These are phyloP conservation scores for Platanus orientalis DNA, from an alignment of 164 flowering plant genomes.

Conservation along the genomic window DNA sequence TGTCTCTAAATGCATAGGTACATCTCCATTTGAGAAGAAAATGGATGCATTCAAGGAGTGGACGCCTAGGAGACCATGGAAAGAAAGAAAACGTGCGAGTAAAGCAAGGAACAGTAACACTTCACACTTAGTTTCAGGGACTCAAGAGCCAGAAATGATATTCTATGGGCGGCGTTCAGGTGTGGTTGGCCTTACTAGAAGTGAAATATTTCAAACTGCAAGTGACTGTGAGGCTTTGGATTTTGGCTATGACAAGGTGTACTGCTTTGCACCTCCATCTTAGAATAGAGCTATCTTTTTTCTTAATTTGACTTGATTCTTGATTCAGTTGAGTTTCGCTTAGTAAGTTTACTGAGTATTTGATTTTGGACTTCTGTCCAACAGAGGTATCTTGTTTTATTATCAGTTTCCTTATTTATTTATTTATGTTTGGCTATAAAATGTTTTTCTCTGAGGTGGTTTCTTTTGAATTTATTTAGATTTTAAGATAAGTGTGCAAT, in stretches of 20 bases:
- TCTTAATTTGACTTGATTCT: neutral
- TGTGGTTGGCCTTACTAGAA: slow-evolving; percentile 64
- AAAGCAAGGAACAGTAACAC: slow-evolving; percentile 34
- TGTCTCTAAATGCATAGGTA: slow-evolving; percentile 39
- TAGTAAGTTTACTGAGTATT: neutral
- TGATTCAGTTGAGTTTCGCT: slow-evolving; percentile 1
- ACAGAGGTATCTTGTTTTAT: no score
- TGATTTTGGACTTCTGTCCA: no score
- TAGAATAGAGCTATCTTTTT: neutral
- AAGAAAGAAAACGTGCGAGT: slow-evolving; percentile 67
- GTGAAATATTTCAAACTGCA: slow-evolving; percentile 34
- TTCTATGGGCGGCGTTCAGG: slow-evolving; percentile 83
- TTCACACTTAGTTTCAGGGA: slow-evolving; percentile 15
- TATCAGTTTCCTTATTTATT: no score
- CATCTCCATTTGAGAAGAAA: slow-evolving; percentile 28
- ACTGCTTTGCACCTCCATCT: slow-evolving; percentile 6
- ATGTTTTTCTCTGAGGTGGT: no score
- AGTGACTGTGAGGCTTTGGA: slow-evolving; percentile 27
- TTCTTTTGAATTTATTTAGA: no score
- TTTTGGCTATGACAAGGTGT: slow-evolving; percentile 87
- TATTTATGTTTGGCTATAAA: no score
- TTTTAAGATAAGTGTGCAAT: no score
- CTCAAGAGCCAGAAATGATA: slow-evolving; percentile 67
- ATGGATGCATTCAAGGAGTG: slow-evolving; percentile 55
- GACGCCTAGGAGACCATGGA: slow-evolving; percentile 71